Percentiles rank a stretch among this genome's conserved stretches.
phyloP scores from a whole-genome alignment of 2,329 filamentous ascomycete genomes.

The Plenodomus biglobosus region DNA sequence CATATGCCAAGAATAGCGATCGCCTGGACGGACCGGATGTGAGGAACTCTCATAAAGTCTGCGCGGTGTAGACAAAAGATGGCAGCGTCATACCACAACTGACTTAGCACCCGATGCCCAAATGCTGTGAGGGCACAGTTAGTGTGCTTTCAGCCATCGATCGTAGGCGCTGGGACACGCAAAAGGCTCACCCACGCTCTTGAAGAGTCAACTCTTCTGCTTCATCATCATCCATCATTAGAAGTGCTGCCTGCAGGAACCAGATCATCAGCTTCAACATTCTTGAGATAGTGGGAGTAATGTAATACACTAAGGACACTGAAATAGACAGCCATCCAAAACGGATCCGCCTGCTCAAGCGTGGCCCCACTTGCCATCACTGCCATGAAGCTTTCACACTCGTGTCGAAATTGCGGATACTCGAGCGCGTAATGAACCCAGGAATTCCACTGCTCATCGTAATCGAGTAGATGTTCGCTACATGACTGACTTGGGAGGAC shows the following conservation, averaged over 20 bases:
- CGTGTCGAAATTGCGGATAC: constrained; percentile 1
- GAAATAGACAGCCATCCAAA: constrained; percentile 6
- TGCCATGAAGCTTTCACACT: constrained; percentile 2
- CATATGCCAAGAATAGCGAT: constrained; percentile 1
- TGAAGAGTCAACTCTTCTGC: background rate
- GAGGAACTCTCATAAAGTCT: constrained; percentile 1
- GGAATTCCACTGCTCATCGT: constrained; percentile 5
- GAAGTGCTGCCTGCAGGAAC: background rate
- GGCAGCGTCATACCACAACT: background rate
- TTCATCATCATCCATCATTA: constrained; percentile 5
- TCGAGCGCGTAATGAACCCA: constrained; percentile 9
- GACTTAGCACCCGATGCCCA: background rate
- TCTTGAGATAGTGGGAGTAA: background rate
- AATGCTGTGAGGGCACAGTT: background rate
- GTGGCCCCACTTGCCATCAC: background rate
- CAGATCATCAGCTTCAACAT: background rate
- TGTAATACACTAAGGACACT: constrained; percentile 1
- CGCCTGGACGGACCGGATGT: constrained; percentile 3
- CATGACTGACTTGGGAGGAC: background rate
- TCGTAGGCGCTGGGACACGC: no score
- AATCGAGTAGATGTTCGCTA: constrained; percentile 1
- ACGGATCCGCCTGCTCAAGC: background rate
- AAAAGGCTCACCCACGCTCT: background rate
- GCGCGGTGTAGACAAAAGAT: background rate
- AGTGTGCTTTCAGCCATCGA: no score